These are phyloP conservation scores for Phenoliferia sp. DNA, from an alignment of 1,284 basidiomycete genomes.

Conservation along the genomic window DNA sequence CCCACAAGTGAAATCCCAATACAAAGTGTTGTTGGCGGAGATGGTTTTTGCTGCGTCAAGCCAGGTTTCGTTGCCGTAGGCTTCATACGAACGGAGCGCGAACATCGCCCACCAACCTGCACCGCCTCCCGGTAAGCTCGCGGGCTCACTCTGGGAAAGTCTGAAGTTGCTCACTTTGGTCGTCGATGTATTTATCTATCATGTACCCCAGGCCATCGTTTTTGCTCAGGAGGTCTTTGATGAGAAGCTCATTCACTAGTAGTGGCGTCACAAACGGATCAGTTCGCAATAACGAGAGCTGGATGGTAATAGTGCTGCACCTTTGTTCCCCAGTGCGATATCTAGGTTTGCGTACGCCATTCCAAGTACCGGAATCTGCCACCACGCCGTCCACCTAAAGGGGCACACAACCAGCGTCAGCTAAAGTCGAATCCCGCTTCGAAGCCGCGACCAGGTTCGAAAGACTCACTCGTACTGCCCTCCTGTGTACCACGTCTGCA, in stretches of 20 bases:
- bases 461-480: slow-evolving; percentile 26
- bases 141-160: not conserved
- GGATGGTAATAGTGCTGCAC: not conserved
- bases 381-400: slow-evolving; percentile 26
- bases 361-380: slow-evolving; percentile 26
- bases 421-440: not conserved
- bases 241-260: slow-evolving; percentile 17
- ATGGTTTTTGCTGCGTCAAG: slow-evolving; percentile 15
- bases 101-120: slow-evolving; percentile 30
- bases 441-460: no score
- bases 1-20: slow-evolving; percentile 28
- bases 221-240: slow-evolving; percentile 21
- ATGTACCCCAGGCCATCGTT: slow-evolving; percentile 24
- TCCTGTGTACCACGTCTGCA: slow-evolving; percentile 31
- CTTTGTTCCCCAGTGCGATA: slow-evolving; percentile 23
- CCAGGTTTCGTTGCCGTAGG: slow-evolving; percentile 26
- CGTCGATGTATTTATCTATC: slow-evolving; percentile 31
- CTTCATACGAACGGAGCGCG: slow-evolving; percentile 20
- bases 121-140: not conserved
- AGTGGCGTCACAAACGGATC: not conserved
- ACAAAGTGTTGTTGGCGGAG: slow-evolving; percentile 21
- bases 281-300: no score
- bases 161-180: slow-evolving; percentile 19
- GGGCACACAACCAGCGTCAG: not conserved
- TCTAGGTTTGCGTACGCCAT: slow-evolving; percentile 29